Conservation (phyloP, 139 green algal species). For the Auxenochlorella pyrenoidosa region DNA sequence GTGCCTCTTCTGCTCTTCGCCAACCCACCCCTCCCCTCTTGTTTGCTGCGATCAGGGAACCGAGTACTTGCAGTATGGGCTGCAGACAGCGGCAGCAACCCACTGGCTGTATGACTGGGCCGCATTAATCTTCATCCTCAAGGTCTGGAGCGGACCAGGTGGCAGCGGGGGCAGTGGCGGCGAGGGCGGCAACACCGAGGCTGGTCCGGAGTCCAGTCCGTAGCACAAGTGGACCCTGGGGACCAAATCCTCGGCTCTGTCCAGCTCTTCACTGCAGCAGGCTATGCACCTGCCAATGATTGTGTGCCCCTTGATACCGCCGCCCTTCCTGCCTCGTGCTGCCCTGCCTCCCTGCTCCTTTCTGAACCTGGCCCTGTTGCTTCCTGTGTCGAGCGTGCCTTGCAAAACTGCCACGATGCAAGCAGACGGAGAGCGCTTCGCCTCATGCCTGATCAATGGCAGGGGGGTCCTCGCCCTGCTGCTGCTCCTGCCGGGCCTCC, state of each 20-base stretch:
- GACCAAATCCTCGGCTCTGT: too few species aligned
- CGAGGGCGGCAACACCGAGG: neutral
- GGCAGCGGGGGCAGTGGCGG: neutral
- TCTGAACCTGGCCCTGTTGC: too few species aligned
- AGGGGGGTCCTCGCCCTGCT: neutral
- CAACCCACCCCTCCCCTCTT: too few species aligned
- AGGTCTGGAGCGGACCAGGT: neutral
- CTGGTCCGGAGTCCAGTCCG: neutral
- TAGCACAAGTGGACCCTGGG: neutral
- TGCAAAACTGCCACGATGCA: too few species aligned
- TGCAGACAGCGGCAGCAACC: slow-evolving; percentile 27
- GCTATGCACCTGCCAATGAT: neutral
- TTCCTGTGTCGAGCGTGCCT: too few species aligned
- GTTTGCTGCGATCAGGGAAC: neutral
- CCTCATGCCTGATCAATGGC: neutral
- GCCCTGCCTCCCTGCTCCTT: too few species aligned
- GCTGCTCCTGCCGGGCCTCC: neutral
- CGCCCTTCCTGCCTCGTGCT: neutral
- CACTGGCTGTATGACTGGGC: slow-evolving; percentile 40
- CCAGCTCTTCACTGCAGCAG: neutral
- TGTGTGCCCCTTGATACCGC: neutral
- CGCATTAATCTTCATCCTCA: slow-evolving; percentile 16
- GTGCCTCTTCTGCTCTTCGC: too few species aligned
- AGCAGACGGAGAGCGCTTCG: neutral
- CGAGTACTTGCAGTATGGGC: slow-evolving; percentile 24